Conservation (phyloP, 2,329 filamentous ascomycete species). For the Fusarium buxicola region DNA sequence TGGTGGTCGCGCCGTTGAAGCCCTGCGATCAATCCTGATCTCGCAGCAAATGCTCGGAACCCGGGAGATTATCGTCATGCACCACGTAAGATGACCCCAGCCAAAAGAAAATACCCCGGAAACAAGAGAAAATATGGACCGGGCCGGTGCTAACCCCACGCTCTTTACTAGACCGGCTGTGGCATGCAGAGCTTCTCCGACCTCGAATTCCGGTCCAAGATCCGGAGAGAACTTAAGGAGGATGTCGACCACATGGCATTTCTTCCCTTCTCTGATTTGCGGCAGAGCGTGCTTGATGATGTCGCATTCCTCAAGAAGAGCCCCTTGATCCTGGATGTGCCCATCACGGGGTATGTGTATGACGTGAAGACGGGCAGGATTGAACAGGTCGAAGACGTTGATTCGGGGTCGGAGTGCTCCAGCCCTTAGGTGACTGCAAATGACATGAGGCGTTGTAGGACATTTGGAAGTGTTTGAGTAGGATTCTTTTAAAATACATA, state of each 20-base stretch:
- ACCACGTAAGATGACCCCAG: slow-evolving; percentile 61
- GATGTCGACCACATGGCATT: slow-evolving; percentile 69
- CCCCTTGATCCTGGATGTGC: slow-evolving; percentile 70
- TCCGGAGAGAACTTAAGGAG: slow-evolving; percentile 69
- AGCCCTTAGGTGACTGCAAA: neutral
- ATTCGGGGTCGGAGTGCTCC: slow-evolving; percentile 28
- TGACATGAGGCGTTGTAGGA: neutral
- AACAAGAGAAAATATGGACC: slow-evolving; percentile 15
- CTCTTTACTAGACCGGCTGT: slow-evolving; percentile 51
- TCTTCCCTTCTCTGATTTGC: slow-evolving; percentile 72
- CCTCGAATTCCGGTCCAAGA: slow-evolving; percentile 63
- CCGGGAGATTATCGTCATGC: slow-evolving; percentile 77
- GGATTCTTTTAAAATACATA: neutral
- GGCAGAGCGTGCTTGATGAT: slow-evolving; percentile 74
- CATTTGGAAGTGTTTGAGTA: neutral
- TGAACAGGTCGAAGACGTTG: slow-evolving; percentile 42
- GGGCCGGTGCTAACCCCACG: slow-evolving; percentile 38
- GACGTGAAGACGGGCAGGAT: slow-evolving; percentile 78
- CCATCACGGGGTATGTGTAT: slow-evolving; percentile 80
- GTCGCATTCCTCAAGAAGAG: slow-evolving; percentile 70
- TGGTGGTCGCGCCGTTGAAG: slow-evolving; percentile 74
- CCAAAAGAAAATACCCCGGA: neutral
- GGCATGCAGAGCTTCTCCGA: slow-evolving; percentile 77
- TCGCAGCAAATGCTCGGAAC: slow-evolving; percentile 84
- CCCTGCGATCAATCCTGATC: slow-evolving; percentile 79